These are phyloP conservation scores for Micromonas commoda DNA, from an alignment of 139 green algal species.

Conservation along the genomic window DNA sequence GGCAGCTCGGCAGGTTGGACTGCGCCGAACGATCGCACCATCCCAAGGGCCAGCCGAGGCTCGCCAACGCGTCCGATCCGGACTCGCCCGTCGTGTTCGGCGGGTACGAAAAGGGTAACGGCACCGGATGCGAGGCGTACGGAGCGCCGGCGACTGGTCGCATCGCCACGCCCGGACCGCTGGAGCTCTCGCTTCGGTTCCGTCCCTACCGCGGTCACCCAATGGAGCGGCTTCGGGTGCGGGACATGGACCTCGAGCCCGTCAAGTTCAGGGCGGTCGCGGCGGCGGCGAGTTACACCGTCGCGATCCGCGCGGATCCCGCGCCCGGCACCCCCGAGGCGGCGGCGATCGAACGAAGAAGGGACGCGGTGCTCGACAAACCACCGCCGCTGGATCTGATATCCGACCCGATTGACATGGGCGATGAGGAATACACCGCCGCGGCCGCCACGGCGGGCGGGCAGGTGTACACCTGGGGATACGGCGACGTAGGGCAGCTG, in stretches of 20 bases:
- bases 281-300: not conserved
- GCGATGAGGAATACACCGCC: too few species aligned
- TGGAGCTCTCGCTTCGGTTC: not conserved
- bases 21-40: not conserved
- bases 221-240: not conserved
- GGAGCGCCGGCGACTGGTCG: too few species aligned
- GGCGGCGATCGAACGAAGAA: not conserved
- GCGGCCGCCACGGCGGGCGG: constrained; percentile 18
- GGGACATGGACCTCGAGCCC: not conserved
- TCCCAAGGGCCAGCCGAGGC: not conserved
- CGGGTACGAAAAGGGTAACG: not conserved
- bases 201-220: not conserved
- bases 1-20: constrained; percentile 40
- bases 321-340: not conserved
- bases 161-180: not conserved
- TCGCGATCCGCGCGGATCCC: not conserved
- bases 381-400: too few species aligned
- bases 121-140: not conserved
- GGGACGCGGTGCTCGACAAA: too few species aligned
- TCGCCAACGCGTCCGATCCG: not conserved
- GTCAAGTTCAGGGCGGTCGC: not conserved
- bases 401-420: too few species aligned
- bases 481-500: constrained; percentile 28
- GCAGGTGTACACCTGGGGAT: constrained; percentile 31
- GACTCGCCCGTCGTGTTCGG: not conserved